Percentiles rank a stretch among this genome's conserved stretches.
Conservation (phyloP, 352 stramenopile species). For the Phytophthora europaea region DNA sequence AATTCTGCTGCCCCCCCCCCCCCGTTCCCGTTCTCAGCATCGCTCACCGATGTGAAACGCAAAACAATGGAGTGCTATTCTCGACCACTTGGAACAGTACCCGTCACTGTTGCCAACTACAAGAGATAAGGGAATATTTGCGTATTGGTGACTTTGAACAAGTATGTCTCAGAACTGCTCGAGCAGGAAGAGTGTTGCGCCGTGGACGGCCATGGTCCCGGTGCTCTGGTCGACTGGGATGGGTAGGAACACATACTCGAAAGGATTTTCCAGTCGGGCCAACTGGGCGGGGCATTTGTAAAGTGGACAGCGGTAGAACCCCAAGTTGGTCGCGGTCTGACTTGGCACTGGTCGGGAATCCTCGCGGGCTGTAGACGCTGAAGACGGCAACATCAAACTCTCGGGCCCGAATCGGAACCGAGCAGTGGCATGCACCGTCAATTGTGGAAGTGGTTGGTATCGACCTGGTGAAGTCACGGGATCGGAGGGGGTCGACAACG, state of each 20-base stretch:
- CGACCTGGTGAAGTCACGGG: background rate
- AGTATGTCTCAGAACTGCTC: conserved; percentile 2
- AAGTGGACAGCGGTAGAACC: conserved; percentile 57
- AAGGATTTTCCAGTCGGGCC: conserved; percentile 35
- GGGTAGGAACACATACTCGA: conserved; percentile 52
- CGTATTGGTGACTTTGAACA: too few relatives aligned
- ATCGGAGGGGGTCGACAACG: background rate
- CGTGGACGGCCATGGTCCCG: conserved; percentile 39
- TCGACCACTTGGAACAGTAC: too few relatives aligned
- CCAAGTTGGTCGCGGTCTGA: conserved; percentile 2
- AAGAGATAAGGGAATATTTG: too few relatives aligned
- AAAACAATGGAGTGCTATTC: too few relatives aligned
- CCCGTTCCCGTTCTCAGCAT: too few relatives aligned
- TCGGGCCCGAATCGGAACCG: conserved; percentile 27
- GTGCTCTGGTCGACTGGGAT: conserved; percentile 34
- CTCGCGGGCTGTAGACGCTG: conserved; percentile 1
- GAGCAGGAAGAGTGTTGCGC: conserved; percentile 47
- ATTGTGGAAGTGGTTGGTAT: conserved; percentile 36
- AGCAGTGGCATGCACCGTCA: conserved; percentile 41
- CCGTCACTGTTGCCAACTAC: too few relatives aligned
- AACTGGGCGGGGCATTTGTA: conserved; percentile 43
- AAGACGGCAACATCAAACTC: conserved; percentile 17
- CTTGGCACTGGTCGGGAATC: conserved; percentile 12
- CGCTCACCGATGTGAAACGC: too few relatives aligned
- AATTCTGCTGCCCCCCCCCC: too few relatives aligned